A percentile compares a stretch with the other conserved stretches of the same genome.
Conservation (phyloP, 345 rosid genomes). For the Eucalyptus sp. region DNA sequence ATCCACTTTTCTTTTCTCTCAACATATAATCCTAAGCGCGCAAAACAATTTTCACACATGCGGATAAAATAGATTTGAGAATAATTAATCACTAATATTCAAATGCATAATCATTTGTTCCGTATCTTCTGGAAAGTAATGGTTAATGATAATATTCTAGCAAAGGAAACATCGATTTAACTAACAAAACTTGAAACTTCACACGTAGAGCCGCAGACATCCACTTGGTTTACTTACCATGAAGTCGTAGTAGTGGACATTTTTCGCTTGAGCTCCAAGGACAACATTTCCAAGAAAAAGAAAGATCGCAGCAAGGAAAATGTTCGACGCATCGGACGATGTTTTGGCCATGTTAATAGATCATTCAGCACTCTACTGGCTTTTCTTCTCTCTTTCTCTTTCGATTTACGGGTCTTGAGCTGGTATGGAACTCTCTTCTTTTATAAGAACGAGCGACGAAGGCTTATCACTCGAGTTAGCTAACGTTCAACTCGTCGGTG, state of each 20-base stretch:
- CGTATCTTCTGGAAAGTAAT: too few relatives aligned
- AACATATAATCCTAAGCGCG: not conserved
- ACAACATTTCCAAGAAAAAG: not conserved
- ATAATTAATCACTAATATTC: not conserved
- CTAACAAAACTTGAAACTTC: not conserved
- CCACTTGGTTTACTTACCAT: not conserved
- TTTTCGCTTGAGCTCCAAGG: not conserved
- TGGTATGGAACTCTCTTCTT: not conserved
- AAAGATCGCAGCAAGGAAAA: not conserved
- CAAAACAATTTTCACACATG: not conserved
- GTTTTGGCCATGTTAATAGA: not conserved
- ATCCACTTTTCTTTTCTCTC: not conserved
- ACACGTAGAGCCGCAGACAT: not conserved
- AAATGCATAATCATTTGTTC: too few relatives aligned
- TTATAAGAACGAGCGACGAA: not conserved
- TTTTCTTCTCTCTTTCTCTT: not conserved
- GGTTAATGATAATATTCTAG: not conserved
- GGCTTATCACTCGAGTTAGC: not conserved
- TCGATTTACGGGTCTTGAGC: not conserved
- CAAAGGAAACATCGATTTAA: not conserved
- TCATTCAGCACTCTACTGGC: not conserved
- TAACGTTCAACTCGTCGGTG: not conserved
- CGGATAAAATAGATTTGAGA: not conserved
- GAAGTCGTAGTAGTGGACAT: not conserved
- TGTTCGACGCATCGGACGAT: not conserved